Evolutionary conservation across 2,329 filamentous ascomycete species (phyloP), one percentile per base, ranked within the genome.

Genomic region (Rutstroemia sp.): DNA sequence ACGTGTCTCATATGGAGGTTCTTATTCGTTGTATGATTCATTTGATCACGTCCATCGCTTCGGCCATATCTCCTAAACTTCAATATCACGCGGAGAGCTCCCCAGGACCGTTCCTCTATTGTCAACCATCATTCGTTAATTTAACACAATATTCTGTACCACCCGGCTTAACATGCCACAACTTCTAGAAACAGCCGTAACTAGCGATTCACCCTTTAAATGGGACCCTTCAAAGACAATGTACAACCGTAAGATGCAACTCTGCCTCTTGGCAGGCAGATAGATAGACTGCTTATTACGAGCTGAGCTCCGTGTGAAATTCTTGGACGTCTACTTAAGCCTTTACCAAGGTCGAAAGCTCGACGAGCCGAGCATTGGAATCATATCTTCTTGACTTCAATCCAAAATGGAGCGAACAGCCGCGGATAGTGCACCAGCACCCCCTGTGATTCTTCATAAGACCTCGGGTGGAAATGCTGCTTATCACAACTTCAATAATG

Each of bases 401-500:
- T 55, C 23, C 12, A 50, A 23, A 4, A 25, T 21, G 27, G 38
- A 49, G 44, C 30, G 9, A 5, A n/a, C 46, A 44, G 25, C 57
- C 45, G 47, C 21, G 17, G 6, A 45, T 25, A 48, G 30, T 17
- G 17, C 56, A 36, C 9, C 56, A 36, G 7, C 53, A 47, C 48
- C 34, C 2, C 49, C 57, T 12, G 44, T 36, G 40, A 42, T 38
- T 7, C 47, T 54, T n/a, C 30, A 57, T 34, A 65, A 61, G 59
- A 88, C 84, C 1, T 67, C 76, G 0, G 85, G 85, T 58, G 84
- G 85, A 63, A 88, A 88, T 66, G 77, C 78, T 59, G 86, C 86
- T 59, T 88, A 86, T 73, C 84, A 86, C 75, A 89, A 89, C 75
- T 90, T 86, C 72, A 79, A 90, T 75, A 88, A 88, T 68, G 84